These are phyloP conservation scores for Niebla homalea DNA, from an alignment of 495 filamentous ascomycete genomes.

Conservation along the genomic window DNA sequence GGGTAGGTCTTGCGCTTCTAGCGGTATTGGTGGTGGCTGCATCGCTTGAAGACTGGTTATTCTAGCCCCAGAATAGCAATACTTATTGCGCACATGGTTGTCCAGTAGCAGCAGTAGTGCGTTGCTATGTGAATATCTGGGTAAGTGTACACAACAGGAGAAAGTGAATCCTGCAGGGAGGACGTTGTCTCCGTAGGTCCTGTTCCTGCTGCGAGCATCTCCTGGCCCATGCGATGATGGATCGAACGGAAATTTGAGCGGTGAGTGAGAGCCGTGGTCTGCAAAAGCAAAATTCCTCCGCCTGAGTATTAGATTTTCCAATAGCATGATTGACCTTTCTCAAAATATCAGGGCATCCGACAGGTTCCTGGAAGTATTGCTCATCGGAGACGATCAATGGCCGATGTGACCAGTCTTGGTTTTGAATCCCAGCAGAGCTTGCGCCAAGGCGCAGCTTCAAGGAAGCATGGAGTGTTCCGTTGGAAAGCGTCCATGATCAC, in stretches of 20 bases:
- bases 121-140: neutral
- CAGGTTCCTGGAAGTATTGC: slow-evolving; percentile 3
- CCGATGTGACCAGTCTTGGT: slow-evolving; percentile 1
- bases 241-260: slow-evolving; percentile 1
- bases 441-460: slow-evolving; percentile 25
- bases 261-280: neutral
- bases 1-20: neutral
- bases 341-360: neutral
- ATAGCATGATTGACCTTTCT: neutral
- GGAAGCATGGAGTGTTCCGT: slow-evolving; percentile 21
- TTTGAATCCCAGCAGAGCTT: slow-evolving; percentile 20
- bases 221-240: neutral
- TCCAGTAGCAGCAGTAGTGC: slow-evolving; percentile 2
- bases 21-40: neutral
- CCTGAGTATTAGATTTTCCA: neutral
- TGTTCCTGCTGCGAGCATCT: no score
- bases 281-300: neutral
- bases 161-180: neutral
- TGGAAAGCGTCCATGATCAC: slow-evolving; percentile 22
- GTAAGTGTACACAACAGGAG: slow-evolving; percentile 2
- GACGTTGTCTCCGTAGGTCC: no score
- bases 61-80: slow-evolving; percentile 6
- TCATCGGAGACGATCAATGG: neutral
- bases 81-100: slow-evolving; percentile 1
- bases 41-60: neutral